Evolutionary conservation across 1,284 basidiomycete genomes (phyloP).

Genomic region (Anthracocystis setariae): DNA sequence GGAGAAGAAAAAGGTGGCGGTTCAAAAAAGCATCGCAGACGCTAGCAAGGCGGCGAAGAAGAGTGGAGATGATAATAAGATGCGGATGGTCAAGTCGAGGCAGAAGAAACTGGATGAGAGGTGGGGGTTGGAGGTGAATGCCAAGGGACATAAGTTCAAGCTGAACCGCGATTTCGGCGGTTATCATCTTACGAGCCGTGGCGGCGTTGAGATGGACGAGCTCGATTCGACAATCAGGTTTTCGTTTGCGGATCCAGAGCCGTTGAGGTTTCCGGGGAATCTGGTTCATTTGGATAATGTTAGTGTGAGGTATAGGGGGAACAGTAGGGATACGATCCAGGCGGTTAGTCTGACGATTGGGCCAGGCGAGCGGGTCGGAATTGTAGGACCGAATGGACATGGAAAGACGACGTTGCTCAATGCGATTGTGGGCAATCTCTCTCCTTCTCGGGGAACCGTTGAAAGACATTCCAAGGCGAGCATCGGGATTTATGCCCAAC

Average conservation of each 20-base stretch:
- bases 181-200: constrained; percentile 71
- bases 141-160: constrained; percentile 74
- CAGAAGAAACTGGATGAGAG: constrained; percentile 76
- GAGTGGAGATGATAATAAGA: constrained; percentile 75
- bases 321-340: constrained; percentile 70
- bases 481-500: constrained; percentile 71
- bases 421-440: constrained; percentile 72
- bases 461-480: constrained; percentile 73
- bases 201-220: constrained; percentile 72
- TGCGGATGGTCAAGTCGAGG: constrained; percentile 73
- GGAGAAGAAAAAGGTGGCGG: constrained; percentile 72
- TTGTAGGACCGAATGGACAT: constrained; percentile 71
- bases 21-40: constrained; percentile 70
- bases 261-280: constrained; percentile 72
- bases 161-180: constrained; percentile 73
- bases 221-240: constrained; percentile 72
- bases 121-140: constrained; percentile 72
- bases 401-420: constrained; percentile 66
- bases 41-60: constrained; percentile 73
- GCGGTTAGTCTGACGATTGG: constrained; percentile 74
- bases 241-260: constrained; percentile 71
- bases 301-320: constrained; percentile 69
- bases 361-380: constrained; percentile 73
- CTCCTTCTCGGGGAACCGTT: constrained; percentile 73
- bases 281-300: constrained; percentile 73